Conservation (phyloP, 768 basidiomycete species). For the Panellus pusillus region DNA sequence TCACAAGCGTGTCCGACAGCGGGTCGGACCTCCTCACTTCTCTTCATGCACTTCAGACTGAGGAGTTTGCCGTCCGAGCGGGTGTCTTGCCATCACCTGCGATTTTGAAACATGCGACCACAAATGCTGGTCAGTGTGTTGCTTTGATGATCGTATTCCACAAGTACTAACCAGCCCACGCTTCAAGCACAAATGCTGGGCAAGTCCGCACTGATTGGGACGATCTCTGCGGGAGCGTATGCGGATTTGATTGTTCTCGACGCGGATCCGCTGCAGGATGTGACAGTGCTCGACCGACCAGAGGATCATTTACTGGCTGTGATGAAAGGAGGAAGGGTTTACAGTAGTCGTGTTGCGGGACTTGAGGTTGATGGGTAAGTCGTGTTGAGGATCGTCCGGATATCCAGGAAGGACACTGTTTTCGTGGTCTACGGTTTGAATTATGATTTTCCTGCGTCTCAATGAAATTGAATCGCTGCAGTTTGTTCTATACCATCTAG, state of each 20-base stretch:
- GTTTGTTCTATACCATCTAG: too few relatives aligned
- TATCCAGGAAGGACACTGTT: too few relatives aligned
- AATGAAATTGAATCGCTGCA: too few relatives aligned
- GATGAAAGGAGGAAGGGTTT: constrained; percentile 36
- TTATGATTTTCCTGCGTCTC: too few relatives aligned
- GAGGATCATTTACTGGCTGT: constrained; percentile 38
- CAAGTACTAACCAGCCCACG: not conserved
- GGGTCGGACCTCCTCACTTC: constrained; percentile 35
- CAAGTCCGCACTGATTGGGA: constrained; percentile 34
- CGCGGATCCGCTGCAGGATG: constrained; percentile 42
- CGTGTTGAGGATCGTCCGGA: too few relatives aligned
- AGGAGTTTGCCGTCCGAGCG: constrained; percentile 40
- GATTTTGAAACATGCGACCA: constrained; percentile 42
- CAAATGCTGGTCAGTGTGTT: constrained; percentile 32
- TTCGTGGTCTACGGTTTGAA: too few relatives aligned
- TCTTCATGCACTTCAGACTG: constrained; percentile 48
- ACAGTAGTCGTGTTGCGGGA: constrained; percentile 24
- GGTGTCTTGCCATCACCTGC: constrained; percentile 31
- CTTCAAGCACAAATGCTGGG: constrained; percentile 35
- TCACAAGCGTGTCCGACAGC: constrained; percentile 4
- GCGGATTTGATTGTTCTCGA: constrained; percentile 43
- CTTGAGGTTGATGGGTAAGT: constrained; percentile 16
- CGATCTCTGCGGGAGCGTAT: constrained; percentile 33
- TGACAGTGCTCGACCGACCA: constrained; percentile 41
- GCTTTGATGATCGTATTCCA: not conserved